Conservation (phyloP, 768 basidiomycete genomes). For the Lactarius indigo region DNA sequence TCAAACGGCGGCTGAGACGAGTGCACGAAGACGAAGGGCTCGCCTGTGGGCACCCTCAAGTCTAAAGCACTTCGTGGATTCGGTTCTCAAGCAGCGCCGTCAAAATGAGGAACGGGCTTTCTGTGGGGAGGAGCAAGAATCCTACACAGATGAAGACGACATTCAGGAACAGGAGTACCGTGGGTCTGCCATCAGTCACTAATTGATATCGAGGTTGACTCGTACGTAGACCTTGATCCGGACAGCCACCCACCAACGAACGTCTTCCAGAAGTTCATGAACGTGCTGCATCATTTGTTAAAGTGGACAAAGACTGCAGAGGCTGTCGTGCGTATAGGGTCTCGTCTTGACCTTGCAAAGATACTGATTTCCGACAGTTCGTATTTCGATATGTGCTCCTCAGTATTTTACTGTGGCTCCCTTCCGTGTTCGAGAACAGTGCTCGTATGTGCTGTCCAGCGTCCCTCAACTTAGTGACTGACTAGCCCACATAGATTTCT, state of each 20-base stretch:
- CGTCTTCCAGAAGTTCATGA: constrained; percentile 38
- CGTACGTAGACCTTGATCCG: constrained; percentile 38
- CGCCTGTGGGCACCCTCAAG: constrained; percentile 51
- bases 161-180: constrained; percentile 16
- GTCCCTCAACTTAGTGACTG: constrained; percentile 4
- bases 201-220: constrained; percentile 2
- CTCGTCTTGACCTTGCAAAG: not conserved
- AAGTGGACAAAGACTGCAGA: constrained; percentile 43
- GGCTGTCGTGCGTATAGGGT: constrained; percentile 35
- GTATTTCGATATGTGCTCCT: constrained; percentile 48
- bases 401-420: constrained; percentile 51
- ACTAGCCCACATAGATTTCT: constrained; percentile 34
- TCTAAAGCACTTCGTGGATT: constrained; percentile 34
- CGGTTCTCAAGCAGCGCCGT: constrained; percentile 28
- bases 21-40: constrained; percentile 36
- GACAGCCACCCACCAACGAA: constrained; percentile 48
- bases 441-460: constrained; percentile 38
- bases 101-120: constrained; percentile 28
- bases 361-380: constrained; percentile 35
- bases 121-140: constrained; percentile 32
- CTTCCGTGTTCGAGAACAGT: constrained; percentile 39
- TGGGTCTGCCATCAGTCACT: constrained; percentile 11
- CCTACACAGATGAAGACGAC: constrained; percentile 29
- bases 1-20: constrained; percentile 36
- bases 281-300: constrained; percentile 35